Evolutionary conservation across 768 basidiomycete species (phyloP).

Genomic region (Phanerochaete sordida): DNA sequence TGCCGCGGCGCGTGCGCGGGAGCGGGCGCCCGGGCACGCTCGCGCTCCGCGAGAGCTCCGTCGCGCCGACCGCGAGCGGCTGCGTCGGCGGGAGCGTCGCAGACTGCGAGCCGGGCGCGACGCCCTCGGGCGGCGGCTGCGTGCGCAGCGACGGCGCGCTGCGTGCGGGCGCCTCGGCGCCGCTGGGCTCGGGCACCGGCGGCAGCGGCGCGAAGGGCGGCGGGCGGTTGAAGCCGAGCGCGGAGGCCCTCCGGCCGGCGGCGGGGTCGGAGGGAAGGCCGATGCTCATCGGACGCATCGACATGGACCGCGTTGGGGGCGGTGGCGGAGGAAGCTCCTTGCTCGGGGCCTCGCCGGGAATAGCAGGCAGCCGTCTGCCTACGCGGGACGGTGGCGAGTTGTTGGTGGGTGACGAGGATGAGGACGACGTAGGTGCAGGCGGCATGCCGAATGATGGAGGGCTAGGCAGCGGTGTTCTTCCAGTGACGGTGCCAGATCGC

Average conservation of each 20-base stretch:
- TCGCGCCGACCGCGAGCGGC: background rate
- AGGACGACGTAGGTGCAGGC: background rate
- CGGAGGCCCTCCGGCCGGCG: slow-evolving; percentile 13
- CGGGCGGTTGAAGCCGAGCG: slow-evolving; percentile 4
- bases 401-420: slow-evolving; percentile 21
- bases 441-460: slow-evolving; percentile 10
- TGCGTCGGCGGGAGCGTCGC: background rate
- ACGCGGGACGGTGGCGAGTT: slow-evolving; percentile 5
- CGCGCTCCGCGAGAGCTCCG: slow-evolving; percentile 3
- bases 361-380: slow-evolving; percentile 3
- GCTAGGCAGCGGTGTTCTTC: slow-evolving; percentile 10
- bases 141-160: slow-evolving; percentile 1
- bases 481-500: slow-evolving; percentile 17
- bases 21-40: slow-evolving; percentile 8
- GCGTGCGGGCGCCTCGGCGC: slow-evolving; percentile 4
- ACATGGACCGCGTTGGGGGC: slow-evolving; percentile 1
- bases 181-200: slow-evolving; percentile 13
- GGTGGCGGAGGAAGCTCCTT: background rate
- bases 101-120: background rate
- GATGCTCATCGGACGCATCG: background rate
- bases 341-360: slow-evolving; percentile 9
- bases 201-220: slow-evolving; percentile 18
- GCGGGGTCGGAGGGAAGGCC: slow-evolving; percentile 23
- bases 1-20: slow-evolving; percentile 6
- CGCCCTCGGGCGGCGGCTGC: background rate